phyloP scores from a whole-genome alignment of 306 rosid species.

The Ceratonia siliqua region DNA sequence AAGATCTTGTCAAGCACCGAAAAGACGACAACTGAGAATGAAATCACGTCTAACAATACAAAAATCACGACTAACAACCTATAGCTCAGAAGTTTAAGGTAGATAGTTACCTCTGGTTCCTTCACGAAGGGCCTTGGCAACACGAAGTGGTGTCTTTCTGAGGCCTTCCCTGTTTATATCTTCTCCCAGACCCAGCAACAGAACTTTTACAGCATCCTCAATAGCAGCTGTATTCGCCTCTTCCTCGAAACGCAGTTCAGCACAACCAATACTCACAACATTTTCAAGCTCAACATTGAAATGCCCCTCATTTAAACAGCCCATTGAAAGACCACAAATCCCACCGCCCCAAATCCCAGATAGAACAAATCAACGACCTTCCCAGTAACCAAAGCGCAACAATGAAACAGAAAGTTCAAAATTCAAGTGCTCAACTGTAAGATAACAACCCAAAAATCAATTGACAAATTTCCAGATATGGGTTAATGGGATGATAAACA shows the following conservation, averaged over 20 bases:
- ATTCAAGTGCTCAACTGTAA: background rate
- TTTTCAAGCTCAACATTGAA: conserved; percentile 59
- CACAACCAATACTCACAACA: conserved; percentile 46
- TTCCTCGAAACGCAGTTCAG: conserved; percentile 49
- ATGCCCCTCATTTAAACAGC: conserved; percentile 71
- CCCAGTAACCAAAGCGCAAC: background rate
- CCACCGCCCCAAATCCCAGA: conserved; percentile 33
- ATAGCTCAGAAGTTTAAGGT: background rate
- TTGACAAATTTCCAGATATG: background rate
- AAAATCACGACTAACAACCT: background rate
- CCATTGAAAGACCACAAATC: conserved; percentile 58
- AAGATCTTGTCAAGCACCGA: too few relatives aligned
- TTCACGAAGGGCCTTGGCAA: conserved; percentile 90
- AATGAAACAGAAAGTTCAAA: background rate
- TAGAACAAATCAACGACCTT: background rate
- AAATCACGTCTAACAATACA: background rate
- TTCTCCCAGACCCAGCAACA: conserved; percentile 81
- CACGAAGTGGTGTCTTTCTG: conserved; percentile 84
- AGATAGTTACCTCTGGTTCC: conserved; percentile 77
- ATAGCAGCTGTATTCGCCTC: conserved; percentile 58
- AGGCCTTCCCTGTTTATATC: conserved; percentile 87
- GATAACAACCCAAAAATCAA: background rate
- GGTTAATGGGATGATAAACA: background rate
- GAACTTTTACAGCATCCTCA: conserved; percentile 77
- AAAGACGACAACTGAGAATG: background rate